Percentiles rank a stretch among this genome's conserved stretches.
Conservation (phyloP, 768 basidiomycete species). For the Hysterangium stoloniferum region DNA sequence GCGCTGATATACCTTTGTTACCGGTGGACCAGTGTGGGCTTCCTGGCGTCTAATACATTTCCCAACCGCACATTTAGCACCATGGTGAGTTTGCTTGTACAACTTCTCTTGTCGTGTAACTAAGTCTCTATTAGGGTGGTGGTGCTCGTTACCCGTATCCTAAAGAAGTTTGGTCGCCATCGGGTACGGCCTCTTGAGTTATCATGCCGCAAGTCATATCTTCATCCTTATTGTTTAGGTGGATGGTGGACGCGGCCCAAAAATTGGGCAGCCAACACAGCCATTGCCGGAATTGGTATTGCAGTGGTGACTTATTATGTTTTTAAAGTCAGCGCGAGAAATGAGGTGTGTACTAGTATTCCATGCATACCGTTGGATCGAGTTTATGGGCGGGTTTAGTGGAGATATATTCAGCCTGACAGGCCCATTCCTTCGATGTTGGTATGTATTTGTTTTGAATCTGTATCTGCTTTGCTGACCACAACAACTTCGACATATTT, state of each 20-base stretch:
- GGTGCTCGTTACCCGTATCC: conserved; percentile 87
- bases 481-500: conserved; percentile 1
- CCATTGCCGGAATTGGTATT: conserved; percentile 63
- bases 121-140: conserved; percentile 51
- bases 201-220: neutral
- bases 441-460: conserved; percentile 33
- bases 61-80: too few relatives aligned
- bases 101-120: neutral
- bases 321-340: conserved; percentile 67
- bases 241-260: conserved; percentile 93
- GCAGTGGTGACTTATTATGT: conserved; percentile 54
- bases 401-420: conserved; percentile 49
- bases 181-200: conserved; percentile 41
- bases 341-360: conserved; percentile 52
- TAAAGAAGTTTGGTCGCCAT: conserved; percentile 91
- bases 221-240: conserved; percentile 37
- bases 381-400: conserved; percentile 29
- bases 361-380: neutral
- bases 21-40: too few relatives aligned
- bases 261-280: conserved; percentile 87
- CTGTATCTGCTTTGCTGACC: conserved; percentile 2
- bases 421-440: conserved; percentile 74
- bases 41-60: too few relatives aligned
- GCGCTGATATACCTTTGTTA: too few relatives aligned
- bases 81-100: too few relatives aligned